phyloP scores from a whole-genome alignment of 176 grass and related monocot species.

The Cocos nucifera region DNA sequence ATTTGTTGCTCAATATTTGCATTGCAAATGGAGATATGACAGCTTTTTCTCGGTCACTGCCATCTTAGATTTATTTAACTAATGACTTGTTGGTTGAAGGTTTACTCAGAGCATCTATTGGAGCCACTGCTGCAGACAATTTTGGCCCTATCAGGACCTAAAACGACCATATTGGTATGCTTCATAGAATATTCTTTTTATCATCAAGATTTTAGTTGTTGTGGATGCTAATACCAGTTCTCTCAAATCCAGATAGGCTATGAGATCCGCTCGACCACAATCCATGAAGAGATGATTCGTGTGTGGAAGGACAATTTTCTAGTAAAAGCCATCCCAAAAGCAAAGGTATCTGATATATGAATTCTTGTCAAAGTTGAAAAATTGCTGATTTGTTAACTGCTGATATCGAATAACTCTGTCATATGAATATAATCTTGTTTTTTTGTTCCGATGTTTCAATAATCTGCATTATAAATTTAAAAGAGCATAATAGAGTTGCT shows the following conservation, averaged over 20 bases:
- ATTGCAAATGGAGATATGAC: too few relatives aligned
- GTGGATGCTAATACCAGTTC: neutral
- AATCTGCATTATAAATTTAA: too few relatives aligned
- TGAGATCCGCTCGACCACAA: conserved; percentile 68
- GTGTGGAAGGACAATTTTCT: conserved; percentile 81
- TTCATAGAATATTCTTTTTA: neutral
- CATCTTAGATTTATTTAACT: too few relatives aligned
- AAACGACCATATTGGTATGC: conserved; percentile 57
- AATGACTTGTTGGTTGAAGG: conserved; percentile 28
- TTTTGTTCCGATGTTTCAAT: too few relatives aligned
- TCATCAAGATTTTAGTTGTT: conserved; percentile 1
- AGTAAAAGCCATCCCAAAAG: conserved; percentile 60
- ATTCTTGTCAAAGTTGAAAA: too few relatives aligned
- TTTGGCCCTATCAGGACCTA: conserved; percentile 81
- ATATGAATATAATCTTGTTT: neutral
- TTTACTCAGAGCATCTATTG: conserved; percentile 77
- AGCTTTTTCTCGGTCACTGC: too few relatives aligned
- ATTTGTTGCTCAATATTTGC: too few relatives aligned
- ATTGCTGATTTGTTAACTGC: neutral
- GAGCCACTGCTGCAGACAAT: conserved; percentile 72
- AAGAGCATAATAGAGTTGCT: too few relatives aligned
- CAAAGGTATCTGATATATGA: conserved; percentile 39
- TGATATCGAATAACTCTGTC: neutral
- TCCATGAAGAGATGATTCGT: conserved; percentile 83
- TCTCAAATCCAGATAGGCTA: conserved; percentile 56